These are phyloP conservation scores for Seiridium unicorne DNA, from an alignment of 2,329 filamentous ascomycete species.

Conservation along the genomic window DNA sequence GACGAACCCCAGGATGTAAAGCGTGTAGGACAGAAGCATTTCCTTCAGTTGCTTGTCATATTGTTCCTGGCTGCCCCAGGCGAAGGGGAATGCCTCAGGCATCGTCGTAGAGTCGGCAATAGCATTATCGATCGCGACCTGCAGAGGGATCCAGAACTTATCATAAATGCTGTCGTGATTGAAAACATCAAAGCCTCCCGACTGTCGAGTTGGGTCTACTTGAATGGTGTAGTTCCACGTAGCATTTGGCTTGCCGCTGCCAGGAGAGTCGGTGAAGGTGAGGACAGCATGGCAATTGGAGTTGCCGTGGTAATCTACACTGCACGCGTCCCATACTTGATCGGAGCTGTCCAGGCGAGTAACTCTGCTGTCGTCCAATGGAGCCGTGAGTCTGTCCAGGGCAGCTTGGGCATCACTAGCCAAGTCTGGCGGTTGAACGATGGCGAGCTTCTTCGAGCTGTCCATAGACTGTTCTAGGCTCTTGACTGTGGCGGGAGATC, in stretches of 20 bases:
- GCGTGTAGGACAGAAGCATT: constrained; percentile 62
- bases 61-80: constrained; percentile 39
- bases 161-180: constrained; percentile 60
- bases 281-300: constrained; percentile 72
- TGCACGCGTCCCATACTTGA: constrained; percentile 17
- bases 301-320: constrained; percentile 49
- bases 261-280: constrained; percentile 68
- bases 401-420: constrained; percentile 21
- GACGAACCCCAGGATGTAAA: constrained; percentile 64
- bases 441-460: constrained; percentile 19
- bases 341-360: constrained; percentile 13
- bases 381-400: constrained; percentile 17
- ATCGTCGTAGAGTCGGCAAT: constrained; percentile 18
- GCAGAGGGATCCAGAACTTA: constrained; percentile 66
- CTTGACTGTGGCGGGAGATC: constrained; percentile 12
- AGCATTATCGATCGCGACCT: constrained; percentile 42
- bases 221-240: constrained; percentile 74
- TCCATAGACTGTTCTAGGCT: constrained; percentile 20
- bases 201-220: constrained; percentile 59
- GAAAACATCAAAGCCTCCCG: constrained; percentile 48
- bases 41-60: constrained; percentile 55
- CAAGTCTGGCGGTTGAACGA: constrained; percentile 17
- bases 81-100: constrained; percentile 18
- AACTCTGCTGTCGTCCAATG: constrained; percentile 16
- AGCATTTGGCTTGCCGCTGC: constrained; percentile 44